These are phyloP conservation scores for Persicaria tinctoria DNA, from an alignment of 148 eudicot species.

Conservation along the genomic window DNA sequence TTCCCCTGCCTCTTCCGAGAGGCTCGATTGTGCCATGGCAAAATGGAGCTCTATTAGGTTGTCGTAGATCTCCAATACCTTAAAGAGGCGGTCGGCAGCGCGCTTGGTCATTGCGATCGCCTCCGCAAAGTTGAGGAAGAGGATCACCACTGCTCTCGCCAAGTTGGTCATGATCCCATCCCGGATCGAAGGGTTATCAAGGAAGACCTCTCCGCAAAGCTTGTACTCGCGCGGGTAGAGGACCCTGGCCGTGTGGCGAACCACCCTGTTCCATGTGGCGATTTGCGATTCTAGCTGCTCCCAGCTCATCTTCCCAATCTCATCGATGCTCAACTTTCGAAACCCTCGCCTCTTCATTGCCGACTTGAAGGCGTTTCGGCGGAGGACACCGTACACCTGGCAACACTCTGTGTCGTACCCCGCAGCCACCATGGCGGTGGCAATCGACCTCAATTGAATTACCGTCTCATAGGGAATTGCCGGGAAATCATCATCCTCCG, in stretches of 20 bases:
- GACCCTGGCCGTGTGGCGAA: conserved; percentile 25
- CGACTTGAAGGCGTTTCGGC: conserved; percentile 32
- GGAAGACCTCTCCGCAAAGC: conserved; percentile 24
- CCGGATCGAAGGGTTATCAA: conserved; percentile 15
- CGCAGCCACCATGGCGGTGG: conserved; percentile 24
- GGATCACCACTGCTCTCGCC: conserved; percentile 32
- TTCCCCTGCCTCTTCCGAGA: conserved; percentile 18
- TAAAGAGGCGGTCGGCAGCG: conserved; percentile 70
- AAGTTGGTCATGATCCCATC: conserved; percentile 21
- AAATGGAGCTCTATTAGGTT: conserved; percentile 32
- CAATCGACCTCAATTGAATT: conserved; percentile 18
- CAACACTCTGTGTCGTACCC: conserved; percentile 38
- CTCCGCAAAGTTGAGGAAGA: conserved; percentile 62
- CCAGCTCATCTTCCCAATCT: conserved; percentile 37
- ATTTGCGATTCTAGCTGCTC: conserved; percentile 30
- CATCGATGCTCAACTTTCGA: conserved; percentile 29
- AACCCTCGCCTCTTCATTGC: conserved; percentile 27
- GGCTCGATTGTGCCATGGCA: conserved; percentile 14
- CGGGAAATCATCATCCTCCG: conserved; percentile 22
- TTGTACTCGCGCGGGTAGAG: conserved; percentile 30
- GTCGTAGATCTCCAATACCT: conserved; percentile 70
- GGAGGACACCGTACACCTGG: conserved; percentile 20
- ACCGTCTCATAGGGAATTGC: conserved; percentile 19
- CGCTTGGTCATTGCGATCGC: conserved; percentile 52
- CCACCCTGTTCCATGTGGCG: conserved; percentile 25